phyloP scores from a whole-genome alignment of 1,284 basidiomycete genomes.

The Athelia psychrophila region DNA sequence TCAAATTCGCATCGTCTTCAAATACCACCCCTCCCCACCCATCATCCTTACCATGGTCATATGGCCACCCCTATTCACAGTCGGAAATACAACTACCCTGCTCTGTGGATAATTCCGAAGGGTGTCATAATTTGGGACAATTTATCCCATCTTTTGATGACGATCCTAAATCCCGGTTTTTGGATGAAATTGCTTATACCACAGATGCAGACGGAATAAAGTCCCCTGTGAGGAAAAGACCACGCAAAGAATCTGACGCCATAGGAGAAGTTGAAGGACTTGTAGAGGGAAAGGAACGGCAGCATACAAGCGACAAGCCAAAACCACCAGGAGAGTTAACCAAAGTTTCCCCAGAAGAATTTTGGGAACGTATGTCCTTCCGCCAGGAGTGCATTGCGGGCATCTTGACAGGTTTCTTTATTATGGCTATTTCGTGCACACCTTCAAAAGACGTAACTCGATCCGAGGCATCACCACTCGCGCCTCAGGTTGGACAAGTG shows the following conservation, averaged over 20 bases:
- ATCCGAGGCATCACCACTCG: conserved; percentile 39
- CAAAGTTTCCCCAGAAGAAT: conserved; percentile 69
- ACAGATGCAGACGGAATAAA: conserved; percentile 58
- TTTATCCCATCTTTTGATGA: conserved; percentile 88
- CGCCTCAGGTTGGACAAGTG: conserved; percentile 58
- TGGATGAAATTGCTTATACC: conserved; percentile 81
- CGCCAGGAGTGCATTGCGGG: conserved; percentile 88
- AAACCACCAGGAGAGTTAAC: conserved; percentile 43
- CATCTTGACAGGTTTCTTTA: conserved; percentile 89
- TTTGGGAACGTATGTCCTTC: conserved; percentile 94
- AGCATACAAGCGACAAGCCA: conserved; percentile 11
- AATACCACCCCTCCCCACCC: conserved; percentile 13
- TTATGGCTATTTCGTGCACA: conserved; percentile 43
- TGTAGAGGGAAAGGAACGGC: neutral
- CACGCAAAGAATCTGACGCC: conserved; percentile 23
- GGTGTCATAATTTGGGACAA: conserved; percentile 56
- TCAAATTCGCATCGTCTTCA: conserved; percentile 40
- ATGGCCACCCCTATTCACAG: conserved; percentile 76
- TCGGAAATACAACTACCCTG: conserved; percentile 49
- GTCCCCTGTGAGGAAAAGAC: conserved; percentile 58
- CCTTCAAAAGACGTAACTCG: conserved; percentile 10
- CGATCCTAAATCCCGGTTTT: conserved; percentile 89
- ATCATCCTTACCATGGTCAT: conserved; percentile 48
- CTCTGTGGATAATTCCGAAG: conserved; percentile 14
- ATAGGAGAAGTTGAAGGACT: conserved; percentile 18